phyloP scores from a whole-genome alignment of 2,329 filamentous ascomycete genomes.

The Neospermospora avenae region DNA sequence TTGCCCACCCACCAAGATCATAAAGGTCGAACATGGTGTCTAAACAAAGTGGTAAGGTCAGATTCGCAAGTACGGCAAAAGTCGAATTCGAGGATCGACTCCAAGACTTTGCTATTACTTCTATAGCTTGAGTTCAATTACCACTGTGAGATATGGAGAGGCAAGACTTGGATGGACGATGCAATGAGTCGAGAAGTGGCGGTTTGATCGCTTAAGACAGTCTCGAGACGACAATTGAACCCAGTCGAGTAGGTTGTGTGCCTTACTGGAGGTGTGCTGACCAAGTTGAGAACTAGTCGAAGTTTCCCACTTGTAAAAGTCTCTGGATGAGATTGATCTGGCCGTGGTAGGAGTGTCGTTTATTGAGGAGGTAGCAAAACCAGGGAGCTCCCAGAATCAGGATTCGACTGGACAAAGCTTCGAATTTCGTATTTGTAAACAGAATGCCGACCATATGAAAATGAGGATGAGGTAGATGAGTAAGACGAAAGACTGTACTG shows the following conservation, averaged over 20 bases:
- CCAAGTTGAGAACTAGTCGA: no score
- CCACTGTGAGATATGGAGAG: conserved; percentile 12
- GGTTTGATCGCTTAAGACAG: background rate
- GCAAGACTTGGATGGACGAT: conserved; percentile 18
- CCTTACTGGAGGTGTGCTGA: no score
- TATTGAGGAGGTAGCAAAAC: no score
- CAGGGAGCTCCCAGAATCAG: background rate
- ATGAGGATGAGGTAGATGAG: background rate
- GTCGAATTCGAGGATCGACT: background rate
- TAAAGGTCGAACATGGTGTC: background rate
- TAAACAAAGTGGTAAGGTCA: background rate
- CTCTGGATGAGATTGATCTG: no score
- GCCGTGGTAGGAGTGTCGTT: no score
- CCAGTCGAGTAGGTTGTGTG: background rate
- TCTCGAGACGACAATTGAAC: background rate
- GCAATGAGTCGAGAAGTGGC: conserved; percentile 13
- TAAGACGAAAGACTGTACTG: background rate
- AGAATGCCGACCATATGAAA: conserved; percentile 10
- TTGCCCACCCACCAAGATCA: conserved; percentile 7
- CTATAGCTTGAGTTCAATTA: conserved; percentile 4
- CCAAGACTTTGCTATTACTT: background rate
- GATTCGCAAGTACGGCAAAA: background rate
- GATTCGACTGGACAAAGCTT: conserved; percentile 2
- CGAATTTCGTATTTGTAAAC: conserved; percentile 2
- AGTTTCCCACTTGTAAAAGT: no score